These are phyloP conservation scores for Didymella sp. DNA, from an alignment of 2,329 filamentous ascomycete species.

Conservation along the genomic window DNA sequence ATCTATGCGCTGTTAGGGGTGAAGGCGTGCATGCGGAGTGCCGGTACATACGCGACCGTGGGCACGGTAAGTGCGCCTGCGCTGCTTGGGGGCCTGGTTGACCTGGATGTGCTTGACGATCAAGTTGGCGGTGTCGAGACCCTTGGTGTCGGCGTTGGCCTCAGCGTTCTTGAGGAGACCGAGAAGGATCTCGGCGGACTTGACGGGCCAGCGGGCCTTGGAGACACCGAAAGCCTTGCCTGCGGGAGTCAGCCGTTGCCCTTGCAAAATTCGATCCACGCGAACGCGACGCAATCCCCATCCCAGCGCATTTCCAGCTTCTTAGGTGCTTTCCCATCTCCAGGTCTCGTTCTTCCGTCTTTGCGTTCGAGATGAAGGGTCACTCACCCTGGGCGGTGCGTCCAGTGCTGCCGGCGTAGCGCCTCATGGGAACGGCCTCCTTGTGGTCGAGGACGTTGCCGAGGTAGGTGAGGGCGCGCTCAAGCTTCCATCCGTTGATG, in stretches of 20 bases:
- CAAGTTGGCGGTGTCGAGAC: slow-evolving; percentile 85
- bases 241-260: slow-evolving; percentile 53
- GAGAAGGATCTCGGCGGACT: slow-evolving; percentile 98
- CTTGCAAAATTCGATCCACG: slow-evolving; percentile 5
- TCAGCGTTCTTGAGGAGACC: slow-evolving; percentile 73
- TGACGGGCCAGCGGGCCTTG: slow-evolving; percentile 98
- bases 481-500: slow-evolving; percentile 98
- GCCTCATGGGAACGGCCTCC: slow-evolving; percentile 97
- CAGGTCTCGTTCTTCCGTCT: background rate
- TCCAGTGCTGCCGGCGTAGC: slow-evolving; percentile 95
- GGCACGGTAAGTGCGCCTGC: slow-evolving; percentile 98
- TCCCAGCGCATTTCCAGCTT: slow-evolving; percentile 7
- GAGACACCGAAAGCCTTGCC: slow-evolving; percentile 99
- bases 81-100: slow-evolving; percentile 99
- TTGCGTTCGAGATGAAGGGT: slow-evolving; percentile 9
- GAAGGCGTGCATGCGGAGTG: background rate
- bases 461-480: slow-evolving; percentile 94
- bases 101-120: slow-evolving; percentile 99
- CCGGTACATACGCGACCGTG: slow-evolving; percentile 91
- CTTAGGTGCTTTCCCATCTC: background rate
- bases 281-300: background rate
- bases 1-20: slow-evolving; percentile 66
- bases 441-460: slow-evolving; percentile 97
- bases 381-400: slow-evolving; percentile 96
- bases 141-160: slow-evolving; percentile 56